Percentiles rank a stretch among this genome's conserved stretches.
These are phyloP conservation scores for Cyberlindnera misumaiensis DNA, from an alignment of 805 yeast species.

Conservation along the genomic window DNA sequence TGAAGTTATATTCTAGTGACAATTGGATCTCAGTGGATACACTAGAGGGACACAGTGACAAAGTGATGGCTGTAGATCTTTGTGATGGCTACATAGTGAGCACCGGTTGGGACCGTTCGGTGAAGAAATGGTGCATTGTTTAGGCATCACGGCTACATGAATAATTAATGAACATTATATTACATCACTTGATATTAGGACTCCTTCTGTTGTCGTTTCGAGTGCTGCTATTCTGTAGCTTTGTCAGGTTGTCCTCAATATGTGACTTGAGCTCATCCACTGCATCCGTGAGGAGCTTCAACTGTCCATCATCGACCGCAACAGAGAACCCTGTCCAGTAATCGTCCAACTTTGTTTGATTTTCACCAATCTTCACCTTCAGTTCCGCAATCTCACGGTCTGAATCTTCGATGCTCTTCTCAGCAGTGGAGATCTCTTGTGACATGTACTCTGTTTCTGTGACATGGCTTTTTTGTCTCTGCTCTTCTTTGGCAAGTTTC, in stretches of 20 bases:
- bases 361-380: constrained; percentile 6
- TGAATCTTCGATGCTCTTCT: constrained; percentile 41
- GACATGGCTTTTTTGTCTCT: constrained; percentile 37
- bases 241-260: constrained; percentile 17
- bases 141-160: no score
- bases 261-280: constrained; percentile 8
- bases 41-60: constrained; percentile 55
- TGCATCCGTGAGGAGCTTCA: constrained; percentile 9
- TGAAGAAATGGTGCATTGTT: constrained; percentile 40
- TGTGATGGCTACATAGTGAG: constrained; percentile 33
- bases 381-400: constrained; percentile 24
- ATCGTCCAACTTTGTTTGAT: constrained; percentile 10
- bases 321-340: constrained; percentile 16
- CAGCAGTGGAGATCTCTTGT: constrained; percentile 50
- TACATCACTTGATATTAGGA: constrained; percentile 8
- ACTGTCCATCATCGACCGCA: constrained; percentile 9
- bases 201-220: constrained; percentile 16
- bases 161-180: constrained; percentile 1
- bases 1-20: constrained; percentile 61
- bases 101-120: constrained; percentile 14
- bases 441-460: constrained; percentile 62
- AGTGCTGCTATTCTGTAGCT: constrained; percentile 13
- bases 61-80: constrained; percentile 66
- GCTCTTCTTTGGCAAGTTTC: constrained; percentile 36
- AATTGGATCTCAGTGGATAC: constrained; percentile 56